A percentile compares a stretch with the other conserved stretches of the same genome.
phyloP scores from a whole-genome alignment of 305 asterid genomes.

The Fraxinus baroniana region DNA sequence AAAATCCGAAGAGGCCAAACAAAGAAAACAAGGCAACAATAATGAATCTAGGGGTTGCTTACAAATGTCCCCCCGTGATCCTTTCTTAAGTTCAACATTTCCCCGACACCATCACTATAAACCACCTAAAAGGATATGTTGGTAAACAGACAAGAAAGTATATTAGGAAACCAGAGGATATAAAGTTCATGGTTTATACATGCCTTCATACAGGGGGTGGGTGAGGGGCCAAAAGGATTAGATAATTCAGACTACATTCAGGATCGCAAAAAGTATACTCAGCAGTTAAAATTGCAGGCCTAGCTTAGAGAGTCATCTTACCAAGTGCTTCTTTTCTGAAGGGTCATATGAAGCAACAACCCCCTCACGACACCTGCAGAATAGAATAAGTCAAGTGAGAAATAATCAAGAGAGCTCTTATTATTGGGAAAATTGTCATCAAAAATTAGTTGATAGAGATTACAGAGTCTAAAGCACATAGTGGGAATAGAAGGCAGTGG shows the following conservation, averaged over 20 bases:
- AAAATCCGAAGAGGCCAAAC: neutral
- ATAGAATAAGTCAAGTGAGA: neutral
- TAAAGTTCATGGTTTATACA: neutral
- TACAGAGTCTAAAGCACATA: neutral
- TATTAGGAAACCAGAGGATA: neutral
- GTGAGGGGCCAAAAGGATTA: neutral
- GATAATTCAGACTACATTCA: neutral
- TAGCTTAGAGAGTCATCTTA: conserved; percentile 16
- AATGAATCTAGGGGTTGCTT: conserved; percentile 15
- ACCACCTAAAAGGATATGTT: conserved; percentile 22
- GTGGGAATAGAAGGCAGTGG: neutral
- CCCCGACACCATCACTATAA: conserved; percentile 24
- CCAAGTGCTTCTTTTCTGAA: conserved; percentile 27
- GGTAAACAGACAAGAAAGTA: neutral
- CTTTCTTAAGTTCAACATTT: conserved; percentile 27
- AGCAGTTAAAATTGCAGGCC: neutral
- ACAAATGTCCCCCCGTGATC: conserved; percentile 17
- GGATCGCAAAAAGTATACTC: neutral
- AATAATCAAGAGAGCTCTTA: neutral
- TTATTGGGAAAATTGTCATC: neutral
- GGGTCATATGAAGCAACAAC: conserved; percentile 29
- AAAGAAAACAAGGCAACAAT: conserved; percentile 5
- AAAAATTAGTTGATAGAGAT: neutral
- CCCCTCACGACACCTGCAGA: conserved; percentile 28
- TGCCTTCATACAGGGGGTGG: neutral